Evolutionary conservation across 2,329 filamentous ascomycete species (phyloP).

Genomic region (Arthrobotrys pseudoclavata): DNA sequence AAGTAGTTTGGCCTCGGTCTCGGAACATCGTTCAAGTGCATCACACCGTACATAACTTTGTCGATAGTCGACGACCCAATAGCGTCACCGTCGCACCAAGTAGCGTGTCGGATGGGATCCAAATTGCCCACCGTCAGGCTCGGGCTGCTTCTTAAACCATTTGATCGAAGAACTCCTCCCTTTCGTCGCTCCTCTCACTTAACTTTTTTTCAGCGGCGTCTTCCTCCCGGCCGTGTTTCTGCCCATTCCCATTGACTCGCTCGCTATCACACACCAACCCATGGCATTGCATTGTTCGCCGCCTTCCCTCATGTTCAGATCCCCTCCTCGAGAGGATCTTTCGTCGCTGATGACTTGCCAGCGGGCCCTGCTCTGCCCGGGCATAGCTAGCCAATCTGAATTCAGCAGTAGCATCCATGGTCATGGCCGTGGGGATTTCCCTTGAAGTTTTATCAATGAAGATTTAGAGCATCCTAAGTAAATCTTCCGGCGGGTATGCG

Average conservation of each 20-base stretch:
- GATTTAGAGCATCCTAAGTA: slow-evolving; percentile 38
- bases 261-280: slow-evolving; percentile 44
- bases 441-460: slow-evolving; percentile 37
- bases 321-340: slow-evolving; percentile 44
- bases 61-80: slow-evolving; percentile 32
- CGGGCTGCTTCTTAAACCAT: slow-evolving; percentile 49
- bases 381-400: slow-evolving; percentile 48
- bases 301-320: slow-evolving; percentile 40
- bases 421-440: slow-evolving; percentile 31
- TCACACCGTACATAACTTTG: slow-evolving; percentile 9
- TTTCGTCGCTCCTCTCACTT: slow-evolving; percentile 43
- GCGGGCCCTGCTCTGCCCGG: slow-evolving; percentile 51
- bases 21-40: slow-evolving; percentile 36
- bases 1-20: slow-evolving; percentile 28
- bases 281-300: slow-evolving; percentile 35
- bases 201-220: slow-evolving; percentile 33
- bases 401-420: slow-evolving; percentile 33
- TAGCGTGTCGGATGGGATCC: slow-evolving; percentile 33
- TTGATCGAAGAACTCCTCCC: slow-evolving; percentile 59
- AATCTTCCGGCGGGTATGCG: slow-evolving; percentile 49
- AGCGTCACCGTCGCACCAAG: slow-evolving; percentile 27
- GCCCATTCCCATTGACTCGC: slow-evolving; percentile 47
- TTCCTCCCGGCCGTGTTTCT: slow-evolving; percentile 41
- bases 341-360: slow-evolving; percentile 29
- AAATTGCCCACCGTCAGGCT: slow-evolving; percentile 30